Conservation (phyloP, 192 early-diverging fungal species). For the Podila epigama region DNA sequence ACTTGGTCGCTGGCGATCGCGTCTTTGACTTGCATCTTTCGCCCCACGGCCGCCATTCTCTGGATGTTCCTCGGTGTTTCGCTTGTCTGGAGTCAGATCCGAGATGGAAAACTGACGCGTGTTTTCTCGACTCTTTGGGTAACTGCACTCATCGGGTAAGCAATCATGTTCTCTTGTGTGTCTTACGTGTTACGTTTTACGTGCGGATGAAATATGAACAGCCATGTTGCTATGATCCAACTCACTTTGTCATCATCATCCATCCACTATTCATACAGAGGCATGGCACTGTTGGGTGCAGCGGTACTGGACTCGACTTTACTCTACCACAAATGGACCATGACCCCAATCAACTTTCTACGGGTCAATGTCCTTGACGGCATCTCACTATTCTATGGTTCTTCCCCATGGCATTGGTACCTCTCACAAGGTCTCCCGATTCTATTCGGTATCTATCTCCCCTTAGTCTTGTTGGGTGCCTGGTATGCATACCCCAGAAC, state of each 20-base stretch:
- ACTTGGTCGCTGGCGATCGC: constrained; percentile 70
- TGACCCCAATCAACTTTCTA: constrained; percentile 82
- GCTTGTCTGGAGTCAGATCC: constrained; percentile 52
- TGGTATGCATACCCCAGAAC: constrained; percentile 40
- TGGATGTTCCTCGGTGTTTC: constrained; percentile 82
- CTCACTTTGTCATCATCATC: neutral
- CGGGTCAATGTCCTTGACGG: constrained; percentile 81
- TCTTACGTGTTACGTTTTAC: neutral
- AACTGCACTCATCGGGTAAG: constrained; percentile 56
- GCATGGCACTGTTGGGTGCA: constrained; percentile 56
- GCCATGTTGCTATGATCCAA: neutral
- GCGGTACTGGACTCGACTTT: constrained; percentile 66
- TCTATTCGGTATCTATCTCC: constrained; percentile 78
- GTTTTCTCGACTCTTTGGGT: constrained; percentile 30
- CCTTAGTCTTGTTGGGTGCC: constrained; percentile 65
- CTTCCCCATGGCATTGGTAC: constrained; percentile 94
- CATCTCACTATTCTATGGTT: constrained; percentile 90
- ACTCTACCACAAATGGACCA: constrained; percentile 76
- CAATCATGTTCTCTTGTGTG: neutral
- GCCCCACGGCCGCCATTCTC: constrained; percentile 88
- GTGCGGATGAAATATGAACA: neutral
- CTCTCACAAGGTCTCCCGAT: constrained; percentile 81
- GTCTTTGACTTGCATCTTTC: constrained; percentile 80
- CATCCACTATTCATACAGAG: constrained; percentile 15
- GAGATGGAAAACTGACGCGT: constrained; percentile 1